A percentile compares a stretch with the other conserved stretches of the same genome.
Evolutionary conservation across 352 stramenopile species (phyloP).

Genomic region (Globisporangium mamillatum): DNA sequence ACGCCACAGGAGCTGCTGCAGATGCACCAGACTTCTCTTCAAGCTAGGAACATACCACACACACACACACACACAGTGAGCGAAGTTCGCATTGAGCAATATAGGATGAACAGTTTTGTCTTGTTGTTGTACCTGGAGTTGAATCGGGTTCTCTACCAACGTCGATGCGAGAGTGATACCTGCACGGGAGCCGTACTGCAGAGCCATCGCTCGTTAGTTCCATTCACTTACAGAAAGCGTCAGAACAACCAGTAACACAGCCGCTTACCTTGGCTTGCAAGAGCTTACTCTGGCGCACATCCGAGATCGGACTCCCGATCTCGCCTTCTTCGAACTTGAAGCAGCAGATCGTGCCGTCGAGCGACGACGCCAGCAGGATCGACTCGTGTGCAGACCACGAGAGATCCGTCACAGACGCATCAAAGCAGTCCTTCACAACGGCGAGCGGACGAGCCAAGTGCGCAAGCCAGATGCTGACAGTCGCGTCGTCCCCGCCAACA

Average conservation of each 20-base stretch:
- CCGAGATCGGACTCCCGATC: slow-evolving; percentile 67
- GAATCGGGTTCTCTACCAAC: slow-evolving; percentile 76
- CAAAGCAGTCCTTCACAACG: slow-evolving; percentile 83
- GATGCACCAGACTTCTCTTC: slow-evolving; percentile 51
- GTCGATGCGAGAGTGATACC: slow-evolving; percentile 79
- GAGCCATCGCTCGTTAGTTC: background rate
- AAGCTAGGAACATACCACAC: slow-evolving; percentile 28
- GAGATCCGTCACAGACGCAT: slow-evolving; percentile 79
- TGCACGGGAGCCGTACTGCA: slow-evolving; percentile 76
- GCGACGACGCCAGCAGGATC: slow-evolving; percentile 66
- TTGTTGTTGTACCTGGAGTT: slow-evolving; percentile 49
- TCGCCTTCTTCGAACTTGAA: slow-evolving; percentile 72
- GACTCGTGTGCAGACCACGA: slow-evolving; percentile 61
- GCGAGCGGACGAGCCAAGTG: slow-evolving; percentile 72
- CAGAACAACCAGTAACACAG: background rate
- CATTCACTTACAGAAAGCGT: background rate
- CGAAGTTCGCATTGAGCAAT: background rate
- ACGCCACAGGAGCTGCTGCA: background rate
- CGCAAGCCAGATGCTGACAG: slow-evolving; percentile 83
- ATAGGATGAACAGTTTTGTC: background rate
- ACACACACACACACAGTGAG: no score
- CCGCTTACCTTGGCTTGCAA: slow-evolving; percentile 64
- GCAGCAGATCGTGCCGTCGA: slow-evolving; percentile 83
- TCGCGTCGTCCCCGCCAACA: slow-evolving; percentile 77
- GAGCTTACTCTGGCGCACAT: slow-evolving; percentile 73